These are phyloP conservation scores for Phascolomyces articulosus DNA, from an alignment of 371 early-diverging fungal genomes.

Conservation along the genomic window DNA sequence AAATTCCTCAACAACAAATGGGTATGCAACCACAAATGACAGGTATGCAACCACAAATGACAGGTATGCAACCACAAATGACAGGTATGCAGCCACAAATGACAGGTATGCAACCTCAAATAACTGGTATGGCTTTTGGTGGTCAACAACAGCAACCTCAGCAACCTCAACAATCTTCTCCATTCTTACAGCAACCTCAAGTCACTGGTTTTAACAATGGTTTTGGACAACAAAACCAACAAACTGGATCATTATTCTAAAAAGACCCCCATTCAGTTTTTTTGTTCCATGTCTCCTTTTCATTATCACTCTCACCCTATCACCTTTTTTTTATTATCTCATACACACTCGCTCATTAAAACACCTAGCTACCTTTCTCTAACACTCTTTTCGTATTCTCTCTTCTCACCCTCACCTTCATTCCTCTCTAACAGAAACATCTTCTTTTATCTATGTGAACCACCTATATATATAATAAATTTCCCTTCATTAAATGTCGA, in stretches of 20 bases:
- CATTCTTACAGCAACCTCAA: constrained; percentile 4
- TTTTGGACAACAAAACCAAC: constrained; percentile 4
- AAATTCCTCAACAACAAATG: background rate
- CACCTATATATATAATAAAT: constrained; percentile 1
- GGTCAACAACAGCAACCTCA: background rate
- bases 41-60: constrained; percentile 2
- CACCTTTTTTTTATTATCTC: background rate
- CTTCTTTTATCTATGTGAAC: constrained; percentile 7
- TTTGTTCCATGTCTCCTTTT: background rate
- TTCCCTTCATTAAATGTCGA: background rate
- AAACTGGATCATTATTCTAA: constrained; percentile 5
- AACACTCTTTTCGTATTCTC: too few species aligned
- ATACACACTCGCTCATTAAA: too few species aligned
- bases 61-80: background rate
- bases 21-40: constrained; percentile 5
- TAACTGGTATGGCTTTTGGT: constrained; percentile 4
- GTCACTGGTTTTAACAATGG: constrained; percentile 2
- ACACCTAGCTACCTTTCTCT: too few species aligned
- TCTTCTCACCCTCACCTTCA: too few species aligned
- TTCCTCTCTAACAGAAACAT: too few species aligned
- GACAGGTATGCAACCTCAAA: constrained; percentile 6
- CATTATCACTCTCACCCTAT: background rate
- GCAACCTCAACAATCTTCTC: background rate
- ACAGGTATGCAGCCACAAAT: constrained; percentile 7
- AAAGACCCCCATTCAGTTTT: background rate